phyloP scores from a whole-genome alignment of 1,139 yeast genomes.

The Candida sojae region DNA sequence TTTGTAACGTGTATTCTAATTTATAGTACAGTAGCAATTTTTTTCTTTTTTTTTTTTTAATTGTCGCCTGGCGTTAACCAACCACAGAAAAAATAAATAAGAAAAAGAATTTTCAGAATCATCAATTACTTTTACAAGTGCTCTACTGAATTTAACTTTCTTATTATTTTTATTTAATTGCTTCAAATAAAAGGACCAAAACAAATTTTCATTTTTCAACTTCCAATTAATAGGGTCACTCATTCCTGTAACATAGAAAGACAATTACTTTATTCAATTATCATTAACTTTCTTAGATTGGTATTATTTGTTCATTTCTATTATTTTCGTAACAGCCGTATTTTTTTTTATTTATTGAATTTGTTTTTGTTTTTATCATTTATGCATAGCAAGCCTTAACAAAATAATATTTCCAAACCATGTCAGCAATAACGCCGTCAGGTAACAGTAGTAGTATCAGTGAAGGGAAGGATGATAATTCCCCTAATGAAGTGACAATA shows the following conservation, averaged over 20 bases:
- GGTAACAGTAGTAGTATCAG: no score
- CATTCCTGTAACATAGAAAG: no score
- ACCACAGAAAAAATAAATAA: not conserved
- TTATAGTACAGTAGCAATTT: not conserved
- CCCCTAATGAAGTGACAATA: slow-evolving; percentile 7
- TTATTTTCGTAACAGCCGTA: not conserved
- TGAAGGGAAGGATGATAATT: no score
- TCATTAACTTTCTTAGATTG: not conserved
- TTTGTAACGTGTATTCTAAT: not conserved
- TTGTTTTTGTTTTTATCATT: not conserved
- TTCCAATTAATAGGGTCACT: not conserved
- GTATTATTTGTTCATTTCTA: not conserved
- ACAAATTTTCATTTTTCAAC: not conserved
- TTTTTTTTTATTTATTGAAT: not conserved
- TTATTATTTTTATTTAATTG: no score
- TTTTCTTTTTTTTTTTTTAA: no score
- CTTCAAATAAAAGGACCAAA: not conserved
- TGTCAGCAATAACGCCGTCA: no score
- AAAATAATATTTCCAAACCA: no score
- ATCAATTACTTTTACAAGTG: no score
- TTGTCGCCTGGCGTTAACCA: not conserved
- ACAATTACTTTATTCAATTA: no score
- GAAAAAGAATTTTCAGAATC: not conserved
- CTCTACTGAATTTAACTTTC: no score
- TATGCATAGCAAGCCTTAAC: not conserved